These are phyloP conservation scores for Arthrobotrys sphaeroides DNA, from an alignment of 2,329 filamentous ascomycete species.

Conservation along the genomic window DNA sequence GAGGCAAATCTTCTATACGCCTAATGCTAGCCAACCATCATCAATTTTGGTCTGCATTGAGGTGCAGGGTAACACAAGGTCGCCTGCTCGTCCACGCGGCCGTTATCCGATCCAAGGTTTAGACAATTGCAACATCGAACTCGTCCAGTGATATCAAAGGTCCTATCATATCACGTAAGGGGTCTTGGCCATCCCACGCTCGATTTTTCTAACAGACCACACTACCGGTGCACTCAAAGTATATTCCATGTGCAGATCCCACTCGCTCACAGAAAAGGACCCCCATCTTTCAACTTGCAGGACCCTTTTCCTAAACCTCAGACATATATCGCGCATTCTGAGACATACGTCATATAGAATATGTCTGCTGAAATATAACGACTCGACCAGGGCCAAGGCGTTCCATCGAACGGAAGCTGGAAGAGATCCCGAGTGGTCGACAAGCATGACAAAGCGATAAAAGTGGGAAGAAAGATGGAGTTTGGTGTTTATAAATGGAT, in stretches of 20 bases:
- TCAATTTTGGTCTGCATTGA: background rate
- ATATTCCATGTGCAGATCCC: constrained; percentile 47
- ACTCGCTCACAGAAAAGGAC: background rate
- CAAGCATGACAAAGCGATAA: constrained; percentile 30
- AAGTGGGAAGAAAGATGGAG: background rate
- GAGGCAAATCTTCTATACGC: constrained; percentile 7
- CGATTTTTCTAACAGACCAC: constrained; percentile 14
- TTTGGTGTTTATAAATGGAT: background rate
- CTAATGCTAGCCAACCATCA: constrained; percentile 13
- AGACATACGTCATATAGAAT: constrained; percentile 52
- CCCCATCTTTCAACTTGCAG: background rate
- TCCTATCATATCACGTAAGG: constrained; percentile 24
- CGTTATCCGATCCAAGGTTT: background rate
- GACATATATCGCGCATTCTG: constrained; percentile 53
- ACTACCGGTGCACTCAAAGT: background rate
- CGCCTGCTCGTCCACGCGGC: background rate
- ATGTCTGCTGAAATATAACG: constrained; percentile 12
- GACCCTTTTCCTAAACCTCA: constrained; percentile 2
- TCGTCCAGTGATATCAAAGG: constrained; percentile 5
- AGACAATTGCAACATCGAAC: constrained; percentile 14
- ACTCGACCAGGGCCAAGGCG: background rate
- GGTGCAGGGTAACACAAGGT: constrained; percentile 2
- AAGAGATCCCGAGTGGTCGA: constrained; percentile 37
- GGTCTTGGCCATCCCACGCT: constrained; percentile 44
- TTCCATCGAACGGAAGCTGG: constrained; percentile 10